A percentile compares a stretch with the other conserved stretches of the same genome.
Evolutionary conservation across 495 filamentous ascomycete species (phyloP).

Genomic region (Aspergillus egyptiacus): DNA sequence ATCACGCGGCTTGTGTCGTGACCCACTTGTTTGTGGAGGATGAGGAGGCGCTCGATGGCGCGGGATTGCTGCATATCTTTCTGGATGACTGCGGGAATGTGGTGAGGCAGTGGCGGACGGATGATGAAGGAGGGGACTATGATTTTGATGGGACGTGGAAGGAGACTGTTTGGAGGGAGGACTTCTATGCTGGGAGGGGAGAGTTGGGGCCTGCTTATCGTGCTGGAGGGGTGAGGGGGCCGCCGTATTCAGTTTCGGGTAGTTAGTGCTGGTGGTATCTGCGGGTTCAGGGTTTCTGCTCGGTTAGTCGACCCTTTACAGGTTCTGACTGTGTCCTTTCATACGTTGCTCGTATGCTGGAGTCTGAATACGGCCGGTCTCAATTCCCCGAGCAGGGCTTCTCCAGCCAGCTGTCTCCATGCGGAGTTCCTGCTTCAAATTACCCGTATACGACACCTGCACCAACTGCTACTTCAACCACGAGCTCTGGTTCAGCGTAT

Average conservation of each 20-base stretch:
- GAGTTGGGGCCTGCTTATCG: not conserved
- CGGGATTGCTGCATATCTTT: not conserved
- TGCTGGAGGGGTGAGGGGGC: not conserved
- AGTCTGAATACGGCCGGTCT: not conserved
- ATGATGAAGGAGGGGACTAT: not conserved
- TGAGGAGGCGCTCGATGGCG: not conserved
- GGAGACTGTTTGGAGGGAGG: not conserved
- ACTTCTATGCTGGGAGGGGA: not conserved
- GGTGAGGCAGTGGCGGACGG: not conserved
- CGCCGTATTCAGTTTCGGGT: not conserved
- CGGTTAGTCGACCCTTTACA: too few relatives aligned
- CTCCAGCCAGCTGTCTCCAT: not conserved
- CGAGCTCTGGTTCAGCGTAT: not conserved
- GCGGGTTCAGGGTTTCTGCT: too few relatives aligned
- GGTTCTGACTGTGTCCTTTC: not conserved
- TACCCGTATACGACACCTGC: not conserved
- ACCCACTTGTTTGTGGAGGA: not conserved
- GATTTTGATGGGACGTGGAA: not conserved
- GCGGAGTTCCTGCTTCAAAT: not conserved
- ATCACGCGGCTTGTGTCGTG: not conserved
- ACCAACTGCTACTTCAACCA: not conserved
- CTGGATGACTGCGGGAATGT: not conserved
- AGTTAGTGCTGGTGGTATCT: too few relatives aligned
- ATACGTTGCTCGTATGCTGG: slow-evolving; percentile 1
- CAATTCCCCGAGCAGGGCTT: not conserved